These are phyloP conservation scores for Pittosporum tobira DNA, from an alignment of 129 eudicot genomes.

Conservation along the genomic window DNA sequence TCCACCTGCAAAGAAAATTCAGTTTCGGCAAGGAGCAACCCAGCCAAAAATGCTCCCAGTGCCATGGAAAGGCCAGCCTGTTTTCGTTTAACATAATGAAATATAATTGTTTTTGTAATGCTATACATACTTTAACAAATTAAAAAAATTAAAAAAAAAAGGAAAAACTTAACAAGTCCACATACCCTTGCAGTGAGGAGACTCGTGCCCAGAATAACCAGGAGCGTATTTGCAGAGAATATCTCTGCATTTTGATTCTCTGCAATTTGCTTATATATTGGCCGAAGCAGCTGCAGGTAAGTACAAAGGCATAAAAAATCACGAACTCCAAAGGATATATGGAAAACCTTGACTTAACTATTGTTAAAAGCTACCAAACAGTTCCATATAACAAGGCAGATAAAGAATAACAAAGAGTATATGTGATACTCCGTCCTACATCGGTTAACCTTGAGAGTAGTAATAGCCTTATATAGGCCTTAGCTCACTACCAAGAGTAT, in stretches of 20 bases:
- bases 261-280: slow-evolving; percentile 93
- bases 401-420: not conserved
- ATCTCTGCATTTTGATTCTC: slow-evolving; percentile 98
- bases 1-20: slow-evolving; percentile 98
- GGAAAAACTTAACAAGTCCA: slow-evolving; percentile 10
- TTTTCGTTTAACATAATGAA: slow-evolving; percentile 15
- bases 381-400: slow-evolving; percentile 5
- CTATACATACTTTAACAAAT: not conserved
- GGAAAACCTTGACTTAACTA: slow-evolving; percentile 13
- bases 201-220: slow-evolving; percentile 96
- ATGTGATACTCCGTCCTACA: too few relatives aligned
- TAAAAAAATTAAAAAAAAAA: slow-evolving; percentile 7
- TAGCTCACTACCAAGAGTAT: too few relatives aligned
- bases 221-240: slow-evolving; percentile 93
- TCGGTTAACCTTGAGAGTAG: too few relatives aligned
- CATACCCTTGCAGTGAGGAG: slow-evolving; percentile 97
- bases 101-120: not conserved
- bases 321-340: not conserved
- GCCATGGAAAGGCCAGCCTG: slow-evolving; percentile 99
- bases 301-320: not conserved
- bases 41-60: slow-evolving; percentile 97
- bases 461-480: too few relatives aligned
- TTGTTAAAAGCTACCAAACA: not conserved
- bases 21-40: slow-evolving; percentile 96
- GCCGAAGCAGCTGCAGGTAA: slow-evolving; percentile 85